phyloP scores from a whole-genome alignment of 2,329 filamentous ascomycete species.

The Pezicula radicicola region DNA sequence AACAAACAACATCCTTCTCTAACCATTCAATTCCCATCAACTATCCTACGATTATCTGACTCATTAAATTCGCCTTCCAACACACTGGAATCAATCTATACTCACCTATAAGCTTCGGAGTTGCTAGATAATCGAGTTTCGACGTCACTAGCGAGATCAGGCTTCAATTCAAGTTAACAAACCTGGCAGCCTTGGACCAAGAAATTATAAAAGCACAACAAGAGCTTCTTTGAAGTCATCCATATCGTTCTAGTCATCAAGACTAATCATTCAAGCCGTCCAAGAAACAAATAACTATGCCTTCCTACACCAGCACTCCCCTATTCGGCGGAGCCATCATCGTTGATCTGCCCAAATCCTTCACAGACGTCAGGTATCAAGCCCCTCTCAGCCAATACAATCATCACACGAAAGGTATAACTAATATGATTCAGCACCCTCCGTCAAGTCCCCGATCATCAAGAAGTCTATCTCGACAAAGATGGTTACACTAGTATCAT shows the following conservation, averaged over 20 bases:
- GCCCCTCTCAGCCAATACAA: constrained; percentile 7
- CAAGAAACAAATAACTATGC: constrained; percentile 34
- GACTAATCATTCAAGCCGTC: background rate
- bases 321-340: constrained; percentile 73
- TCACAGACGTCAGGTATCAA: constrained; percentile 69
- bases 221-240: background rate
- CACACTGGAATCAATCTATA: too few relatives aligned
- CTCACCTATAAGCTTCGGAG: too few relatives aligned
- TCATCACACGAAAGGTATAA: constrained; percentile 9
- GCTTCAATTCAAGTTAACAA: too few relatives aligned
- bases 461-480: constrained; percentile 87
- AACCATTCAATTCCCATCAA: too few relatives aligned
- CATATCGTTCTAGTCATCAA: background rate
- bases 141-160: too few relatives aligned
- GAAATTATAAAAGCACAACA: background rate
- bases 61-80: too few relatives aligned
- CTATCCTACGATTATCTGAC: too few relatives aligned
- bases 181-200: too few relatives aligned
- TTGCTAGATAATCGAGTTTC: too few relatives aligned
- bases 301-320: constrained; percentile 52
- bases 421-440: constrained; percentile 50
- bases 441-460: constrained; percentile 78
- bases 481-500: constrained; percentile 84
- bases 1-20: too few relatives aligned
- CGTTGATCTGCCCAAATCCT: constrained; percentile 64